A percentile compares a stretch with the other conserved stretches of the same genome.
Evolutionary conservation across 306 rosid species (phyloP).

Genomic region (Fagus sylvatica): DNA sequence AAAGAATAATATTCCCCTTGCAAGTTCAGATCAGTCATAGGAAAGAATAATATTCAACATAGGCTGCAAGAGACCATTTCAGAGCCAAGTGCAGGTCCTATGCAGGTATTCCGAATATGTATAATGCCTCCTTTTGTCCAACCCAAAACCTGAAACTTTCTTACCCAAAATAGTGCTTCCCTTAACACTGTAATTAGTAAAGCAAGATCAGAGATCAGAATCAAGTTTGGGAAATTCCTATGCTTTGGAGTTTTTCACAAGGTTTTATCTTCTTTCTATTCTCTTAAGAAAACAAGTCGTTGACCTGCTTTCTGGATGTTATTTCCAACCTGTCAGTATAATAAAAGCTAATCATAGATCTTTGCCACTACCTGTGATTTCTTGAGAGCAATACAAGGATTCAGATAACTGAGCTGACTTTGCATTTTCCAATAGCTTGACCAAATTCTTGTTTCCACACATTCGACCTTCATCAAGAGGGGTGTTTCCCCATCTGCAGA

Average conservation of each 20-base stretch:
- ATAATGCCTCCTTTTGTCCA: background rate
- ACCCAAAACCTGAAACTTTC: background rate
- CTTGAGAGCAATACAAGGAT: conserved; percentile 39
- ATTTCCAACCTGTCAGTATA: background rate
- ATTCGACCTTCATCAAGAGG: conserved; percentile 81
- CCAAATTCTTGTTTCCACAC: conserved; percentile 81
- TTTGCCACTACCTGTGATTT: conserved; percentile 51
- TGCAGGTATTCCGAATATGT: background rate
- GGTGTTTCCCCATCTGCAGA: conserved; percentile 90
- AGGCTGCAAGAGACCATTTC: background rate
- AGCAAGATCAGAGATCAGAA: background rate
- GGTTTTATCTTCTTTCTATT: background rate
- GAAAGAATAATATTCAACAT: background rate
- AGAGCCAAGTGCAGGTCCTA: background rate
- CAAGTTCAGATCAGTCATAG: background rate
- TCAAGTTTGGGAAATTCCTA: background rate
- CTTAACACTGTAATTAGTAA: background rate
- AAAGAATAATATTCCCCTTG: background rate
- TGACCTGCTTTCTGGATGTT: background rate
- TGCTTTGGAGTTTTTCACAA: background rate
- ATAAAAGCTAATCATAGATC: conserved; percentile 1
- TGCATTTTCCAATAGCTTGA: conserved; percentile 76
- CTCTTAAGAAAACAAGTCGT: background rate
- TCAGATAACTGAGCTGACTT: conserved; percentile 62
- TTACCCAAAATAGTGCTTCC: background rate